Evolutionary conservation across 208 protist species (phyloP), one percentile per base, ranked within the genome.

Genomic region (Vickermania spadyakhi): DNA sequence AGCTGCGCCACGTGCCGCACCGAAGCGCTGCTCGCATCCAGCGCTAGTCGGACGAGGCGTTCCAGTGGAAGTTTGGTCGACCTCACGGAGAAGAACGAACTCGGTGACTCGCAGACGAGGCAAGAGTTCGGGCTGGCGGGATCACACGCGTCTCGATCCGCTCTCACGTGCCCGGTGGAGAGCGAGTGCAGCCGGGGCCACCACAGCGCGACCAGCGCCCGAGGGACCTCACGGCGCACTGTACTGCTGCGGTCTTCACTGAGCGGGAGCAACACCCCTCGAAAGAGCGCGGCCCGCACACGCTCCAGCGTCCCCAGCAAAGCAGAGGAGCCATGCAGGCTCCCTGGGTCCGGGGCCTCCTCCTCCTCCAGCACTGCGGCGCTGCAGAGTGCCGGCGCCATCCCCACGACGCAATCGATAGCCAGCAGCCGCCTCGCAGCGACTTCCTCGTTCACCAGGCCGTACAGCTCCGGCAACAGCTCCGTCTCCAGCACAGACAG

Each of bases 391-490:
- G 81, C 45, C 23, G 71, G 66, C 0, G 75, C 75, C 21, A 86
- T 50, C 4, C 60, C 65, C 21, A 62, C 71, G 0, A 69, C 64
- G 58, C 84, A 91, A 42, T 83, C 71, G 23, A 91, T 57, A 18
- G 72, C 77, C 26, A 87, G 75, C 36, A 86, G 55, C 26, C 75
- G 79, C 21, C 75, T 61, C 67, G 85, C 84, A 29, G 67, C 60
- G 21, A 58, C 66, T 29, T 26, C 62, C 2, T 73, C 69, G 61
- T 88, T 88, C 22, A 78, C 78, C 21, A 88, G 66, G 13, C 62
- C 75, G 70, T 82, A 88, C 27, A 88, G 62, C 58, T 88, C 75
- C 7, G 80, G 75, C 27, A 86, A 74, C 14, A 88, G 52, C 64
- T 84, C 84, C 50, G 78, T 66, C 56, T 87, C 70, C 28, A 87